Percentiles rank a stretch among this genome's conserved stretches.
phyloP scores from a whole-genome alignment of 768 basidiomycete genomes.

The Ramaria rubella region DNA sequence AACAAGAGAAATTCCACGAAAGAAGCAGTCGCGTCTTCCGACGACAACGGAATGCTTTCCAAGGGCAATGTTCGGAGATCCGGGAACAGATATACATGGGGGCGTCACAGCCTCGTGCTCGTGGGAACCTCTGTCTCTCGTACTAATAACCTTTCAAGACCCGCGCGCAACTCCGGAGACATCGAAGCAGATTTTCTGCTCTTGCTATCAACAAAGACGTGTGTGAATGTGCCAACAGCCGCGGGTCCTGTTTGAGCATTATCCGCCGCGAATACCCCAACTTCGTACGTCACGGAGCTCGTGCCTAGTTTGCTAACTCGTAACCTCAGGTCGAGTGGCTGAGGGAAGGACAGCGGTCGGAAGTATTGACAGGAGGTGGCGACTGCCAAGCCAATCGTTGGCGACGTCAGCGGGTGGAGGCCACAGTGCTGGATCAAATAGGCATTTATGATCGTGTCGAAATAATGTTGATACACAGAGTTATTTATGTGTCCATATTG shows the following conservation, averaged over 20 bases:
- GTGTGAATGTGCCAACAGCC: conserved; percentile 59
- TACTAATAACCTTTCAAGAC: conserved; percentile 36
- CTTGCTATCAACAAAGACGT: conserved; percentile 69
- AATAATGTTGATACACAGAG: conserved; percentile 71
- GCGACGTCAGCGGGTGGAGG: conserved; percentile 41
- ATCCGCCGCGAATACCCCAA: conserved; percentile 62
- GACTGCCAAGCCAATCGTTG: conserved; percentile 68
- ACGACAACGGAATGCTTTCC: not conserved
- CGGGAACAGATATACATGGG: not conserved
- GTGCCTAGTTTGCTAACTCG: conserved; percentile 60
- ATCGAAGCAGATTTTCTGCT: conserved; percentile 54
- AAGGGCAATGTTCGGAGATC: not conserved
- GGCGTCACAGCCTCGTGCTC: conserved; percentile 12
- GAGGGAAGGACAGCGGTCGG: conserved; percentile 67
- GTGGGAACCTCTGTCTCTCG: not conserved
- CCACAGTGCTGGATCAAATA: conserved; percentile 66
- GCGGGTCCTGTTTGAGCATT: conserved; percentile 37
- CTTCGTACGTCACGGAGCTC: conserved; percentile 74
- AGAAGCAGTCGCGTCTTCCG: too few species aligned
- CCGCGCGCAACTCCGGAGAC: conserved; percentile 33
- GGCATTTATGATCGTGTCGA: conserved; percentile 76
- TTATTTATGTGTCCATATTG: conserved; percentile 82
- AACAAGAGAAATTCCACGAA: too few species aligned
- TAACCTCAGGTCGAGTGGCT: conserved; percentile 62
- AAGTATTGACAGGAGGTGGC: conserved; percentile 75